Conservation (phyloP, 1,284 basidiomycete genomes). For the Gastroboletus turbinatus region DNA sequence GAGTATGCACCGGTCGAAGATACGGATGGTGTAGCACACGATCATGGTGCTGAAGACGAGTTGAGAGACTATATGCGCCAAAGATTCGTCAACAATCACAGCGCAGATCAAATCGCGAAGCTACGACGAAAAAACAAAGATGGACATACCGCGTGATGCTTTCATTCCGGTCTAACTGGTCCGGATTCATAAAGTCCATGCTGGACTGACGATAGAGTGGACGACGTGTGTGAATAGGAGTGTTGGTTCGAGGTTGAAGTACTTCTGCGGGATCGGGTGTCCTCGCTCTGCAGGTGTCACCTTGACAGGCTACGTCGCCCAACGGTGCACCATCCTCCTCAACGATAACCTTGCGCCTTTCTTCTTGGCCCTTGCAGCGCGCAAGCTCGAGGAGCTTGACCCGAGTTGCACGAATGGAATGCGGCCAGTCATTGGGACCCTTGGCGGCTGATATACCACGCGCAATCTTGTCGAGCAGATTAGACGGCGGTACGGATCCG, state of each 20-base stretch:
- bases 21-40: constrained; percentile 61
- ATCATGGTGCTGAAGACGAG: constrained; percentile 66
- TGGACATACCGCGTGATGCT: constrained; percentile 57
- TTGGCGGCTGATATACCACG: constrained; percentile 69
- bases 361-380: constrained; percentile 59
- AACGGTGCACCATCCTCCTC: constrained; percentile 32
- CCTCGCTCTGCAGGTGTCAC: constrained; percentile 11
- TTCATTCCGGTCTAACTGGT: constrained; percentile 46
- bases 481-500: constrained; percentile 75
- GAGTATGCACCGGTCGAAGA: constrained; percentile 44
- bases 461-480: constrained; percentile 80
- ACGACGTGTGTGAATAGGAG: constrained; percentile 37
- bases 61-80: constrained; percentile 52
- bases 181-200: constrained; percentile 74
- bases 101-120: constrained; percentile 2
- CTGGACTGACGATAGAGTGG: constrained; percentile 77
- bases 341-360: constrained; percentile 37
- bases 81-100: constrained; percentile 10
- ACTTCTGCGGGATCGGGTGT: constrained; percentile 37
- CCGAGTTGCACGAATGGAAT: constrained; percentile 75
- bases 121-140: constrained; percentile 1
- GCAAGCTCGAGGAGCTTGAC: constrained; percentile 75
- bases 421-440: constrained; percentile 73
- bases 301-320: constrained; percentile 8
- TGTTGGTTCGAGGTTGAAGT: constrained; percentile 44